phyloP scores from a whole-genome alignment of 495 filamentous ascomycete species.

The Penicillium waksmanii region DNA sequence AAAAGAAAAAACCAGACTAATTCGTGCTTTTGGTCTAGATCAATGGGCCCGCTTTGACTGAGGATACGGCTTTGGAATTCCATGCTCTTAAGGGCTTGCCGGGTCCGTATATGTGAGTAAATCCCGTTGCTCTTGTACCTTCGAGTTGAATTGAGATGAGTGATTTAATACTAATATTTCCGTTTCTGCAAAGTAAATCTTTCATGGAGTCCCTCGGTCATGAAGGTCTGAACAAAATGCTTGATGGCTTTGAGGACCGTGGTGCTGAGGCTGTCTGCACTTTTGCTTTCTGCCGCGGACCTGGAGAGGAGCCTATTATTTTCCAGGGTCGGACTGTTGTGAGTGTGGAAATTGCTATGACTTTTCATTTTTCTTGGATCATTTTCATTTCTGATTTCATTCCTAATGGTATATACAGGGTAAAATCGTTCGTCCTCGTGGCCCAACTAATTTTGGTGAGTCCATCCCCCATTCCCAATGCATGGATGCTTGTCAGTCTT shows the following conservation, averaged over 20 bases:
- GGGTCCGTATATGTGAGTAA: conserved; percentile 90
- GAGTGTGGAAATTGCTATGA: conserved; percentile 7
- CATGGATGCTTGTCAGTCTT: too few relatives aligned
- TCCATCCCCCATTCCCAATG: conserved; percentile 11
- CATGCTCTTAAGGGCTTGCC: conserved; percentile 85
- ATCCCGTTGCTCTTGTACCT: background rate
- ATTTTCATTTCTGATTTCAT: too few relatives aligned
- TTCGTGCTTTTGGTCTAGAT: conserved; percentile 50
- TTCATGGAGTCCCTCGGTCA: conserved; percentile 84
- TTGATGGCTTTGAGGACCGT: conserved; percentile 87
- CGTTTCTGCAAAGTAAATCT: conserved; percentile 69
- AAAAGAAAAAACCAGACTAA: too few relatives aligned
- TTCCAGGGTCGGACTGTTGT: conserved; percentile 84
- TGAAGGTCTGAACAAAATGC: conserved; percentile 85
- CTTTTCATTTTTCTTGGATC: too few relatives aligned
- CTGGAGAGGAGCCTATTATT: conserved; percentile 79
- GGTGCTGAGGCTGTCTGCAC: conserved; percentile 92
- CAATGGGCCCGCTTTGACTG: conserved; percentile 85
- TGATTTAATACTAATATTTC: background rate
- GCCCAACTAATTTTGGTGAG: conserved; percentile 82
- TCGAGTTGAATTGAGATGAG: too few relatives aligned
- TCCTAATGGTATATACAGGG: conserved; percentile 39
- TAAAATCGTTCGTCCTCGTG: conserved; percentile 48
- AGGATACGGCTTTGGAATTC: conserved; percentile 95
- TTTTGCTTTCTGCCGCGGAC: conserved; percentile 87